Conservation (phyloP, 805 yeast species). For the Pachysolen tannophilus region DNA sequence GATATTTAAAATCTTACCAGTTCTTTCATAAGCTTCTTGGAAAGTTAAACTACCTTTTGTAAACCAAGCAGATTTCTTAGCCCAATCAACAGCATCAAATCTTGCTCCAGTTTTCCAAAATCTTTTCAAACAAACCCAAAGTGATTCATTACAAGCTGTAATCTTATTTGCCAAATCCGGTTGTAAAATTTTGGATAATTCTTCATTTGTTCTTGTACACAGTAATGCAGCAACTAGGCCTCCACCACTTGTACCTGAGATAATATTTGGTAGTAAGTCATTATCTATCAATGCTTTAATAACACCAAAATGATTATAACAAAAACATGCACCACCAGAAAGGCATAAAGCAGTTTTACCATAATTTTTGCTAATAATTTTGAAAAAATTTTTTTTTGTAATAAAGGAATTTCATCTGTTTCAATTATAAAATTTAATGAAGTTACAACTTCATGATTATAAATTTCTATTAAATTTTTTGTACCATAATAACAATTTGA, state of each 20-base stretch:
- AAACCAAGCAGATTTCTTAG: conserved; percentile 58
- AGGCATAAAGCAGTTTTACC: conserved; percentile 68
- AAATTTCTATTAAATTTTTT: conserved; percentile 47
- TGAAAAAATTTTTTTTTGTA: conserved; percentile 45
- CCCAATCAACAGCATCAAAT: conserved; percentile 72
- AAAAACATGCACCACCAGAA: conserved; percentile 76
- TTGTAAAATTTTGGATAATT: conserved; percentile 42
- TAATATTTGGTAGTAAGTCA: conserved; percentile 56
- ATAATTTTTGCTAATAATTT: conserved; percentile 49
- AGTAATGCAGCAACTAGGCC: conserved; percentile 70
- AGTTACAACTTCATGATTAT: conserved; percentile 42
- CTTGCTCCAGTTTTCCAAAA: conserved; percentile 74
- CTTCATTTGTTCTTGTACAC: conserved; percentile 63
- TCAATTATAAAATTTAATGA: conserved; percentile 37
- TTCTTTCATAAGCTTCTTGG: conserved; percentile 56
- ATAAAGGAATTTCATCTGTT: conserved; percentile 27
- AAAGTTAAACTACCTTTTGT: conserved; percentile 69
- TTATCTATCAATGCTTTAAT: conserved; percentile 63
- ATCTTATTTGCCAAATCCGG: conserved; percentile 58
- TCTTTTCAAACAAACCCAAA: conserved; percentile 51
- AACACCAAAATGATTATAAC: conserved; percentile 72
- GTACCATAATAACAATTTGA: conserved; percentile 75
- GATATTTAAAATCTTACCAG: conserved; percentile 65
- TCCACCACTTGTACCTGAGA: conserved; percentile 79
- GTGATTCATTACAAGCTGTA: conserved; percentile 62